Evolutionary conservation across 768 basidiomycete genomes (phyloP).

Genomic region (Hirschioporus abietinus): DNA sequence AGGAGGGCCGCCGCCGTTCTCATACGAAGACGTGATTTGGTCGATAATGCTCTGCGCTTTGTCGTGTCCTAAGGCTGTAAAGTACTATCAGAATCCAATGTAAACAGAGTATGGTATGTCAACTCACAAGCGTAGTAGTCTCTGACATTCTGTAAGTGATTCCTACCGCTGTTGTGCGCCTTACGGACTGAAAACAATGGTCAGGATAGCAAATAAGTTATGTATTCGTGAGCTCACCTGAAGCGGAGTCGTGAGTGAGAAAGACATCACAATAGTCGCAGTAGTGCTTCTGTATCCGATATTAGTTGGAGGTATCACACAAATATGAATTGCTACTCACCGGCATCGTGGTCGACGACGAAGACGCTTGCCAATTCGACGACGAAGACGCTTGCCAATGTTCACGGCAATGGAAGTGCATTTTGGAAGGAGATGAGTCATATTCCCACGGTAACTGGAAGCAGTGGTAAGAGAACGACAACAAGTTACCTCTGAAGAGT

Average conservation of each 20-base stretch:
- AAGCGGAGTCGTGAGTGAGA: conserved; percentile 90
- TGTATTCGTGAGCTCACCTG: conserved; percentile 47
- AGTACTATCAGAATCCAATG: conserved; percentile 13
- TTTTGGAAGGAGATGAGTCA: not conserved
- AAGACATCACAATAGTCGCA: conserved; percentile 95
- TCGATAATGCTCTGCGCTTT: conserved; percentile 98
- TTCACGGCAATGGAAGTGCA: not conserved
- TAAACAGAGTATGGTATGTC: not conserved
- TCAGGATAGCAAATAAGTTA: conserved; percentile 11
- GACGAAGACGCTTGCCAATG: not conserved
- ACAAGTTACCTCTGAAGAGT: no score
- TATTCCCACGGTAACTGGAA: not conserved
- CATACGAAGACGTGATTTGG: conserved; percentile 93
- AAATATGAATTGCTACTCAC: not conserved
- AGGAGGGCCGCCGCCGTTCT: conserved; percentile 78
- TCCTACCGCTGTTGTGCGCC: conserved; percentile 96
- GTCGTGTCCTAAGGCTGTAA: conserved; percentile 81
- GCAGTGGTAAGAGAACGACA: no score
- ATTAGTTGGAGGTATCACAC: not conserved
- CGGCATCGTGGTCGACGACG: not conserved
- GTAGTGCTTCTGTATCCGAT: conserved; percentile 70
- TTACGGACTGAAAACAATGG: conserved; percentile 66
- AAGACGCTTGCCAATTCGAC: not conserved
- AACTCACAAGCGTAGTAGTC: conserved; percentile 92
- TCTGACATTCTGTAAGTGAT: conserved; percentile 92